Base-by-base conservation (phyloP, 2,329 filamentous ascomycete genomes). In the Byssothecium circinans region DNA sequence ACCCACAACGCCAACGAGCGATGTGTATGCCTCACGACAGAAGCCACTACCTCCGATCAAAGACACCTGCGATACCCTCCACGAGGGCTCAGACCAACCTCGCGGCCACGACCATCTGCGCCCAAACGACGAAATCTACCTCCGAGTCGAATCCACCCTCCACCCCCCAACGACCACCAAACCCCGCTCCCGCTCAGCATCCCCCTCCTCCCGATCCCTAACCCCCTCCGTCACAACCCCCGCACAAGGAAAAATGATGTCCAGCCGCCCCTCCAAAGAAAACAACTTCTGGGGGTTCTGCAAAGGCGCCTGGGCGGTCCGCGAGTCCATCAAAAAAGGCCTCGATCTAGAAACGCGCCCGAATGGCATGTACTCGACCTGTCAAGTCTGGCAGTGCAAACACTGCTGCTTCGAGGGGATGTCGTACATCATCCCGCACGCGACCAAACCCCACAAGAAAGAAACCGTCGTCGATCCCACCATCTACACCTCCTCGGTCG, bases 251-350 rank as follows among this genome's bases (percentile, higher is more conserved):
- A 56, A 47, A n/a, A 66, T 65, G 56, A 66, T 71, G 56, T 43
- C 53, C 15, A 67, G 67, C 32, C 67, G 70, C 3, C 68, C 70
- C 1, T 67, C 63, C 57, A 72, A 70, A 50, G 58, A 62, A n/a
- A 73, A 72, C 52, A 61, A 67, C 49, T 73, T 72, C 56, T 71
- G 67, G 65, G 69, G 69, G 17, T 73, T 72, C 57, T 73, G 70
- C 58, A 71, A 71, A 58, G 70, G 70, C 27, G 62, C 70, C 2
- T 72, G 70, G 70, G 58, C 59, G 1, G 53, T 62, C 2, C 63
- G 69, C 27, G 66, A 68, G 50, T 66, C 71, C 12, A 17, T 53
- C 2, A 65, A 62, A 19, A 68, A 68, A n/a, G 69, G 69, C 1
- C 54, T 73, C 0, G 27, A 30, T 0, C 30, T 69, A 4, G 62